Conservation (phyloP, 257 asterid genomes). For the Solanum virginianum region DNA sequence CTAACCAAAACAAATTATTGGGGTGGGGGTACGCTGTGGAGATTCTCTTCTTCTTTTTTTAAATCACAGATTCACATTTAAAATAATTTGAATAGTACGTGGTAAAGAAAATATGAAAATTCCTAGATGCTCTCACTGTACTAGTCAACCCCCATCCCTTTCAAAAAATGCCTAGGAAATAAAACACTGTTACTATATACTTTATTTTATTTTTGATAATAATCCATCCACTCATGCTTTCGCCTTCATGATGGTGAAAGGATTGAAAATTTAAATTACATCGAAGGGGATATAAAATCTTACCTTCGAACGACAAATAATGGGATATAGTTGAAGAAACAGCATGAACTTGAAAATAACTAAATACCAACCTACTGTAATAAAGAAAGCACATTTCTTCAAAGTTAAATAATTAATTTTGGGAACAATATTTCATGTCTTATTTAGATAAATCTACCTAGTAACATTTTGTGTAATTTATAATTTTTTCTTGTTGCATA, state of each 20-base stretch:
- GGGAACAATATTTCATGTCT: background rate
- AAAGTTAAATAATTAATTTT: background rate
- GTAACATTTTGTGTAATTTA: background rate
- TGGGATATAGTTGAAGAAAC: background rate
- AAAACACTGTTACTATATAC: background rate
- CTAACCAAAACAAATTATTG: background rate
- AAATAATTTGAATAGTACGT: background rate
- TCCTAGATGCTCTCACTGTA: conserved; percentile 15
- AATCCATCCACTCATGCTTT: background rate
- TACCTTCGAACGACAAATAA: background rate
- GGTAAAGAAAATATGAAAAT: background rate
- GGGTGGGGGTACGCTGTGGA: conserved; percentile 13
- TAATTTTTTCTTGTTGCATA: background rate
- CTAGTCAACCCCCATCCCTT: conserved; percentile 26
- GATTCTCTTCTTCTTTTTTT: background rate
- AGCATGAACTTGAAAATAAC: too few relatives aligned
- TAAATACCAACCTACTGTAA: too few relatives aligned
- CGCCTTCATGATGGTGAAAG: background rate
- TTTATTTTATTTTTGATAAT: too few relatives aligned
- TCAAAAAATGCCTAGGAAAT: background rate
- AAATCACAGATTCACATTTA: background rate
- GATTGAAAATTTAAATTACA: background rate
- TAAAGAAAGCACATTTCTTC: background rate
- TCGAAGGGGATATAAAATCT: background rate
- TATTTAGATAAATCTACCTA: background rate